These are phyloP conservation scores for Penicillium steckii DNA, from an alignment of 495 filamentous ascomycete species.

Conservation along the genomic window DNA sequence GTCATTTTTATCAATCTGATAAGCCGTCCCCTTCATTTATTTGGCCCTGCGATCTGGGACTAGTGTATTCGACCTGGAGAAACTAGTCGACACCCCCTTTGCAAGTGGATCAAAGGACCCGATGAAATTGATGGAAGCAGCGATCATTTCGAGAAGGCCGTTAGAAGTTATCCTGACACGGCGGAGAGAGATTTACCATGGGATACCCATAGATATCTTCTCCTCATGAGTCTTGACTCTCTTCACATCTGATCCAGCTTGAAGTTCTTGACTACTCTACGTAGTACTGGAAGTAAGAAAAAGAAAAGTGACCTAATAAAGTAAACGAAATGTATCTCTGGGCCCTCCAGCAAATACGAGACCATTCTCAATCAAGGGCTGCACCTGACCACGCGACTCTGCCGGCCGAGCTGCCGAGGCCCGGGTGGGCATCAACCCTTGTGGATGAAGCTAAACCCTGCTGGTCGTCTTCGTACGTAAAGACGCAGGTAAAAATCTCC, in stretches of 20 bases:
- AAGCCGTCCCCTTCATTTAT: constrained; percentile 10
- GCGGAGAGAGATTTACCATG: background rate
- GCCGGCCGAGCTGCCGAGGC: constrained; percentile 18
- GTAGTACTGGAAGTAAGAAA: no score
- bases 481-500: background rate
- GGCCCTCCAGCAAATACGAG: background rate
- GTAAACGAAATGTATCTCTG: background rate
- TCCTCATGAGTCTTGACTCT: background rate
- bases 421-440: constrained; percentile 16
- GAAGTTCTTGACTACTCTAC: no score
- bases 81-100: background rate
- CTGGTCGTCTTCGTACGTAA: constrained; percentile 2
- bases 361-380: background rate
- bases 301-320: no score
- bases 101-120: constrained; percentile 8
- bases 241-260: no score
- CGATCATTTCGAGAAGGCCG: constrained; percentile 13
- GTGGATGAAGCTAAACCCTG: constrained; percentile 17
- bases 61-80: constrained; percentile 6
- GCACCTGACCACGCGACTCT: constrained; percentile 19
- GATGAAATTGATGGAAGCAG: background rate
- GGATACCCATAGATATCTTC: background rate
- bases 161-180: background rate
- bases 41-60: constrained; percentile 12
- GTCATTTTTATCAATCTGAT: constrained; percentile 31